Conservation (phyloP, 192 early-diverging fungal species). For the Podila clonocystis region DNA sequence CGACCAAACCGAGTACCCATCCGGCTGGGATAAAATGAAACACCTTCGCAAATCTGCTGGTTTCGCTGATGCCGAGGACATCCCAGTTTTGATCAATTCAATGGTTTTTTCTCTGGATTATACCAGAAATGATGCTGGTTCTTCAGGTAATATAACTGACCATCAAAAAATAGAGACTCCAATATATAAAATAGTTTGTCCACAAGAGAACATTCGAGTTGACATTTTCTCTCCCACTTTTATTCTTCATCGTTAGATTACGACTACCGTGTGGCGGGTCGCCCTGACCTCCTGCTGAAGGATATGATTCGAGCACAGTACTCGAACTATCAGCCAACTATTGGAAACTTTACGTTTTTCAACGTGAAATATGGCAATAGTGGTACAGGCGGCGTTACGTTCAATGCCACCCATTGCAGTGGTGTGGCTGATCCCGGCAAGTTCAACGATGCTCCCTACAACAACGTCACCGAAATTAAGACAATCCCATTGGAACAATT, state of each 20-base stretch:
- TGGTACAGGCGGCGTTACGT: neutral
- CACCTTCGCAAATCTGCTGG: neutral
- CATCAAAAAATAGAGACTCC: neutral
- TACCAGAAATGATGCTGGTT: slow-evolving; percentile 5
- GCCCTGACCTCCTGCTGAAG: slow-evolving; percentile 56
- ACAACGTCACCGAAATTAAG: slow-evolving; percentile 12
- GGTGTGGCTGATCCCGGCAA: neutral
- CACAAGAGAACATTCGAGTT: neutral
- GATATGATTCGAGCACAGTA: slow-evolving; percentile 57
- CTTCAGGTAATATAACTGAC: slow-evolving; percentile 5
- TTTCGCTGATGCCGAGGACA: neutral
- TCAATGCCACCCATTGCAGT: neutral
- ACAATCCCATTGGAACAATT: neutral
- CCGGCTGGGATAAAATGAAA: neutral
- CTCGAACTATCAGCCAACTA: slow-evolving; percentile 10
- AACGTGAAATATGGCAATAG: slow-evolving; percentile 23
- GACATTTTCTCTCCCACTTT: neutral
- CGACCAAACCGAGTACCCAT: slow-evolving; percentile 26
- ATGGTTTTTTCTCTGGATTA: slow-evolving; percentile 34
- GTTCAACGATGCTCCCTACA: neutral
- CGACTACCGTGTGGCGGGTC: slow-evolving; percentile 42
- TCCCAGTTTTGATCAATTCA: neutral
- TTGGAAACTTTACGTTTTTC: slow-evolving; percentile 36
- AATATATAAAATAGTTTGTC: neutral
- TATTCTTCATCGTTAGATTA: slow-evolving; percentile 38